Evolutionary conservation across 176 grass and related monocot species (phyloP).

Genomic region (Aegilops speltoides): DNA sequence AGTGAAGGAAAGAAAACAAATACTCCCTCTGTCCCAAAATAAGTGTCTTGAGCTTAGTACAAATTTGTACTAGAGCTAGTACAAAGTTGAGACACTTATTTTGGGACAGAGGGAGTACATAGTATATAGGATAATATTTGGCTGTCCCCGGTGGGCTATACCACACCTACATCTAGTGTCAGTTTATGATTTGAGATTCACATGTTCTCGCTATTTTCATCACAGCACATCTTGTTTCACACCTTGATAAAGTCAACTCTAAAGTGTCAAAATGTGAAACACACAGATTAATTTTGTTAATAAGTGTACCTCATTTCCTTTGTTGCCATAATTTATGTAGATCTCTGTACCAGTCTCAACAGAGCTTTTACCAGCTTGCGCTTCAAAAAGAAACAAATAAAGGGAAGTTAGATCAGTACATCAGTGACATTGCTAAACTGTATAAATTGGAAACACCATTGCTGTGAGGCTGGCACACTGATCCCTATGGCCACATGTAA

Average conservation of each 20-base stretch:
- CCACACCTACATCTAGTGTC: background rate
- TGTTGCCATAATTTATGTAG: constrained; percentile 91
- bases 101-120: no score
- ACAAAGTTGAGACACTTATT: no score
- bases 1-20: background rate
- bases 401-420: background rate
- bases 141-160: background rate
- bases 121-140: background rate
- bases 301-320: constrained; percentile 84
- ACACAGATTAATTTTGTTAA: background rate
- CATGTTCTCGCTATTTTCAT: background rate
- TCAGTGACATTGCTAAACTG: background rate
- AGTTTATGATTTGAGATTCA: background rate
- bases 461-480: background rate
- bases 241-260: background rate
- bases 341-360: constrained; percentile 71
- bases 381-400: constrained; percentile 36
- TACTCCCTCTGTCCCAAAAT: no score
- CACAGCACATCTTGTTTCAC: background rate
- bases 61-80: no score
- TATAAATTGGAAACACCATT: background rate
- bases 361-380: constrained; percentile 57
- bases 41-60: no score
- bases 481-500: background rate
- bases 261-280: background rate